These are phyloP conservation scores for Blastomyces silverae DNA, from an alignment of 2,329 filamentous ascomycete genomes.

Conservation along the genomic window DNA sequence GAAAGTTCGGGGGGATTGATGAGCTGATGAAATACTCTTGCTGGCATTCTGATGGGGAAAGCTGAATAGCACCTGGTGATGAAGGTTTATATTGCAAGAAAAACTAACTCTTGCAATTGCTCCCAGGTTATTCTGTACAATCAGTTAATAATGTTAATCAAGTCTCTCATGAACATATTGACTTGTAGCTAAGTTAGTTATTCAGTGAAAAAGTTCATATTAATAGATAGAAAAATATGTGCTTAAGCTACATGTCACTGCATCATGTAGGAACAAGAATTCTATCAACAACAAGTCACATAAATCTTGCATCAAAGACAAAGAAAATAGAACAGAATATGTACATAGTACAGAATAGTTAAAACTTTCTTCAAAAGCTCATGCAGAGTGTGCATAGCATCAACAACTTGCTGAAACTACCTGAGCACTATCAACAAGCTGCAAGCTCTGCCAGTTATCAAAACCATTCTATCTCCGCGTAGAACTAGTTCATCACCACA, in stretches of 20 bases:
- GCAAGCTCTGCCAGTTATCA: not conserved
- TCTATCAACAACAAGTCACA: not conserved
- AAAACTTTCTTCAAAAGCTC: not conserved
- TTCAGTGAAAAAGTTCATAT: too few species aligned
- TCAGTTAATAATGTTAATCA: too few species aligned
- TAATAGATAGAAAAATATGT: too few species aligned
- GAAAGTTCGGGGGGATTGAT: not conserved
- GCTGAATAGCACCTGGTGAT: too few species aligned
- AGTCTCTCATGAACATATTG: too few species aligned
- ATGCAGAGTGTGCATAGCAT: not conserved
- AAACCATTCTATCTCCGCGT: too few species aligned
- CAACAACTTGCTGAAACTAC: not conserved
- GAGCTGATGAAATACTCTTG: not conserved
- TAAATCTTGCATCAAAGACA: not conserved
- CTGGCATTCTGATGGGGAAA: too few species aligned
- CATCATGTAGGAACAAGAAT: conserved; percentile 2
- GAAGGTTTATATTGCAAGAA: too few species aligned
- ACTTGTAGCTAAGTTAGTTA: too few species aligned
- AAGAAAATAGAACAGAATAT: not conserved
- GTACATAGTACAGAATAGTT: not conserved
- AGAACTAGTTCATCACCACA: too few species aligned
- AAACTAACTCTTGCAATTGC: too few species aligned
- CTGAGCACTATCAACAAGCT: not conserved
- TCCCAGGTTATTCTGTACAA: too few species aligned
- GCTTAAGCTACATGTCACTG: not conserved